Base-by-base conservation (phyloP, 768 basidiomycete species). In the Tulasnella sp. region DNA sequence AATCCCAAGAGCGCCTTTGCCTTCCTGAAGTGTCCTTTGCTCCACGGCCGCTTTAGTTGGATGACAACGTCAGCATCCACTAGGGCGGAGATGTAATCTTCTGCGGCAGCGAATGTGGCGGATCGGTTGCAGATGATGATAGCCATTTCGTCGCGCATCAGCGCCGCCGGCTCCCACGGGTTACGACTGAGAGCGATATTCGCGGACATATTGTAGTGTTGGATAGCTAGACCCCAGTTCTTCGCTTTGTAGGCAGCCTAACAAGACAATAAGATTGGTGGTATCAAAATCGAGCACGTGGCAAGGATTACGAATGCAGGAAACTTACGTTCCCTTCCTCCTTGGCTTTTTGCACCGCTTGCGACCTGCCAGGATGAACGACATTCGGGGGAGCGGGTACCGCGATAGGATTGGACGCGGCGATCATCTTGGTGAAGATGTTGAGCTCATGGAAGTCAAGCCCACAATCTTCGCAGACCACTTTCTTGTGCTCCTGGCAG, bases 11-110 rank as follows among this genome's bases (percentile, higher is more conserved):
- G 74, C 0, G 94, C 91, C 68, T 90, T 91, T 1, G 90, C 87
- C 68, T 87, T 92, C 60, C 96, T 78, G 76, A 96, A 96, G 70
- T 97, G 89, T 0, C 92, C 96, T 68, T 98, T 99, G 66, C 87
- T 81, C 93, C 94, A 98, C 46, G 82, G 83, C 58, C 83, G 76
- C 66, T 91, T 87, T 53, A 96, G 73, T 63, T 80, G 71, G 43
- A 96, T 84, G 66, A 97, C 92, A 1, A 84, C 83, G 59, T 98
- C 92, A 0, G 96, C 92, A 67, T 99, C 96, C 25, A 83, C 83
- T 7, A 93, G 73, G 3, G 92, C 85, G 22, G 80, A 78, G 52
- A 90, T 76, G 65, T 75, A 84, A 70, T 93, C 89, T 9, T 80
- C 81, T 12, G 80, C 72, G 63, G 88, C 87, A 59, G 81, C 79